Evolutionary conservation across 2,329 filamentous ascomycete species (phyloP).

Genomic region (Leptographium wingfieldii): DNA sequence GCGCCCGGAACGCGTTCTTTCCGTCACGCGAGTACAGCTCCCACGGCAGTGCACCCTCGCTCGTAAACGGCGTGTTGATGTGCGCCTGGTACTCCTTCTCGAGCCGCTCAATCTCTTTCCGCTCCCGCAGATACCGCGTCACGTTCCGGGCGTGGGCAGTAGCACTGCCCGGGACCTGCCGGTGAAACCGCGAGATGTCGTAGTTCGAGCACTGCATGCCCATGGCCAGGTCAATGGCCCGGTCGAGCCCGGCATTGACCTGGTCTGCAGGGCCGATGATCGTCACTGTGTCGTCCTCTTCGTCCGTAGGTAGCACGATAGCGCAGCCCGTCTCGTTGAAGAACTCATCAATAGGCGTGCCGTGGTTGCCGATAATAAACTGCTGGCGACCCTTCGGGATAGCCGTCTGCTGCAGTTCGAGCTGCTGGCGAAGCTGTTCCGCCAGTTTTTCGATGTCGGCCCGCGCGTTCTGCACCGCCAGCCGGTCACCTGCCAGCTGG

Average conservation of each 20-base stretch:
- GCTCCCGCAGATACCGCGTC: constrained; percentile 75
- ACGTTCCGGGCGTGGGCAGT: constrained; percentile 73
- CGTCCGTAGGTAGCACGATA: constrained; percentile 65
- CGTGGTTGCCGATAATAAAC: constrained; percentile 82
- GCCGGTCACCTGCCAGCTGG: constrained; percentile 72
- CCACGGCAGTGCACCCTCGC: constrained; percentile 64
- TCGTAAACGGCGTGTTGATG: constrained; percentile 65
- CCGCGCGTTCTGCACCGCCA: constrained; percentile 66
- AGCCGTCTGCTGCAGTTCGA: constrained; percentile 65
- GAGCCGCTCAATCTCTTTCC: constrained; percentile 68
- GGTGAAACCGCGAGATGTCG: constrained; percentile 70
- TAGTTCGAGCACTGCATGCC: constrained; percentile 76
- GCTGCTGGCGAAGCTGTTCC: constrained; percentile 59
- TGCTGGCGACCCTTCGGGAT: constrained; percentile 84
- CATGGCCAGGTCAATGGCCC: constrained; percentile 77
- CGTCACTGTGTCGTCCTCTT: constrained; percentile 72
- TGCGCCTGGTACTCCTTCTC: constrained; percentile 73
- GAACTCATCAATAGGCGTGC: constrained; percentile 72
- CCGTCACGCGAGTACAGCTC: constrained; percentile 78
- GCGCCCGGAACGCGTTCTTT: constrained; percentile 68
- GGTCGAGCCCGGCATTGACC: constrained; percentile 64
- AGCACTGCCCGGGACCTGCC: constrained; percentile 57
- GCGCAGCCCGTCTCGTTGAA: constrained; percentile 82
- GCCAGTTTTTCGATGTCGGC: constrained; percentile 70
- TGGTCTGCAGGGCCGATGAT: constrained; percentile 68